Evolutionary conservation across 768 basidiomycete species (phyloP).

Genomic region (Tulasnella sp.): DNA sequence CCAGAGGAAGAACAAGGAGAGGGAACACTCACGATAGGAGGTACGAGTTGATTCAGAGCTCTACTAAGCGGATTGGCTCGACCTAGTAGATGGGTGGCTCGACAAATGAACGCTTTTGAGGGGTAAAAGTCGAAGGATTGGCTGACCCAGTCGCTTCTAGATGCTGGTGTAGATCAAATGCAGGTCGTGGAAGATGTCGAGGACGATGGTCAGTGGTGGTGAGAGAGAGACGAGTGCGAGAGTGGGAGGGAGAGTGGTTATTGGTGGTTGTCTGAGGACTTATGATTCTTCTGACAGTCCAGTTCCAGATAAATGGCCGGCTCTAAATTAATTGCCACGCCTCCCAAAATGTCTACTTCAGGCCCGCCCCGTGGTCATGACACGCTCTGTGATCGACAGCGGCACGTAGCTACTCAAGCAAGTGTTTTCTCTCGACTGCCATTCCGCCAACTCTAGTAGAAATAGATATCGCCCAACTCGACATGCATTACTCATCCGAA

Average conservation of each 20-base stretch:
- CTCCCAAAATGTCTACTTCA: neutral
- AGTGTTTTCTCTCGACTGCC: neutral
- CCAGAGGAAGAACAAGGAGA: too few relatives aligned
- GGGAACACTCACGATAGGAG: too few relatives aligned
- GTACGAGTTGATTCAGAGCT: too few relatives aligned
- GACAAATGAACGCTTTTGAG: too few relatives aligned
- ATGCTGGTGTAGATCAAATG: neutral
- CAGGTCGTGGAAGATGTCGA: neutral
- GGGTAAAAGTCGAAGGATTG: too few relatives aligned
- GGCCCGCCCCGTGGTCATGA: neutral
- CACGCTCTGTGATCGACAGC: neutral
- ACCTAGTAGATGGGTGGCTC: too few relatives aligned
- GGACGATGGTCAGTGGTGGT: neutral
- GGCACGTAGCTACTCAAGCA: neutral
- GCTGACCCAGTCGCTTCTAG: neutral
- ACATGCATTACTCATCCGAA: neutral
- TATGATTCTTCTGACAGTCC: neutral
- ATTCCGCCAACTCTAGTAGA: neutral
- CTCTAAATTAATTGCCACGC: neutral
- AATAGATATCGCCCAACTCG: neutral
- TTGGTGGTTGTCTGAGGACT: neutral
- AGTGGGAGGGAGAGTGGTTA: neutral
- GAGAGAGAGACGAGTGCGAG: neutral
- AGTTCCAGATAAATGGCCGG: neutral
- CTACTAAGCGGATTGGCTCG: too few relatives aligned